Base-by-base conservation (phyloP, 345 rosid species). In the Durio zibethinus region DNA sequence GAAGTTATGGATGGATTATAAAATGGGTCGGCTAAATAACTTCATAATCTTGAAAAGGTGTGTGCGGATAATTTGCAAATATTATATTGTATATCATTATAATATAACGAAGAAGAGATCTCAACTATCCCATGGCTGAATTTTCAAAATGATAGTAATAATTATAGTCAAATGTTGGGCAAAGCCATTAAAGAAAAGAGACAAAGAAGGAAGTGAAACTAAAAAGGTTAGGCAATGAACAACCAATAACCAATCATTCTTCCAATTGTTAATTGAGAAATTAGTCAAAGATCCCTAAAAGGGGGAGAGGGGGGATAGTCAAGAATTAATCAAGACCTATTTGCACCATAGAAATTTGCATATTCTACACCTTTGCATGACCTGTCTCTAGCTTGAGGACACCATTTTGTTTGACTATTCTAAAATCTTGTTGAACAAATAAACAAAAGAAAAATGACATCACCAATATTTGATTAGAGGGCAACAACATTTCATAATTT, bases 81-180 rank as follows among this genome's bases (percentile, higher is more conserved):
- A 52, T 52, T 48, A 33, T 33, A 33, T 33, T 33, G 36, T 33
- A 5, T 52, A 6, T 52, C 4, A 16, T 48, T 48, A 4, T 48
- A 15, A 47, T 47, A 14, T 57, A 10, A 57, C 4, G 56, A 36
- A 65, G 35, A 48, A 36, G 65, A 76, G 54, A 76, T 38, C 53
- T 66, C 54, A 52, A 76, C 54, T 50, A 52, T 38, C 69, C 73
- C 53, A n/a, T 36, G 18, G n/a, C 36, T 66, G 53, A 38, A 40
- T 42, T 52, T 40, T 76, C 56, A 66, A 65, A 66, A 53, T 52
- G 40, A 11, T 15, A 71, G 23, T 29, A 12, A 29, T 29, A 21
- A 27, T 2, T 3, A 9, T 64, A 4, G 45, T 64, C 47, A 29
- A 75, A 75, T 75, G 60, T 63, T 75, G 31, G 45, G 45, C 53